Evolutionary conservation across 2,329 filamentous ascomycete genomes (phyloP).

Genomic region (Aspergillus pseudoviridinutans): DNA sequence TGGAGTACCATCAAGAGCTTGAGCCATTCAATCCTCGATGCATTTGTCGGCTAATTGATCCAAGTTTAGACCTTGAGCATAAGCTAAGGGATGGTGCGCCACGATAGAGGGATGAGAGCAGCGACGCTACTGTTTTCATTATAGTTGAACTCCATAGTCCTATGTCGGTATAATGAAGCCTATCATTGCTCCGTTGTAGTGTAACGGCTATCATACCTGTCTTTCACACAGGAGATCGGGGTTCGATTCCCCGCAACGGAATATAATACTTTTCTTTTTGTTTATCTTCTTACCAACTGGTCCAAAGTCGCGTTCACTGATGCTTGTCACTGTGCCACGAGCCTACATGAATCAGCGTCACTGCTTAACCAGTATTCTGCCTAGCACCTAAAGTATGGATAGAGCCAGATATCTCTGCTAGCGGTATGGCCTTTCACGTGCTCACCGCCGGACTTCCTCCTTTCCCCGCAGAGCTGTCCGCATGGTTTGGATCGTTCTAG

Average conservation of each 20-base stretch:
- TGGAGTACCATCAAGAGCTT: too few species aligned
- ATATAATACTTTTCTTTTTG: neutral
- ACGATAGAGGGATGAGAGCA: too few species aligned
- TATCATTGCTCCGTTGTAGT: constrained; percentile 5
- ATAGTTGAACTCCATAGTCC: too few species aligned
- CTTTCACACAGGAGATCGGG: constrained; percentile 9
- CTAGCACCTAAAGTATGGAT: neutral
- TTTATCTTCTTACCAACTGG: neutral
- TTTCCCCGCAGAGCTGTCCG: neutral
- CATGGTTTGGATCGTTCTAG: neutral
- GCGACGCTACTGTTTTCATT: too few species aligned
- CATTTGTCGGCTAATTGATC: too few species aligned
- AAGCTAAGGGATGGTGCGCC: too few species aligned
- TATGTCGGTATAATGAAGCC: neutral
- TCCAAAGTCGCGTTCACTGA: neutral
- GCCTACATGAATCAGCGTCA: neutral
- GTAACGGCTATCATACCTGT: constrained; percentile 9
- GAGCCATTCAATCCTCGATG: too few species aligned
- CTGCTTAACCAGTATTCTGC: too few species aligned
- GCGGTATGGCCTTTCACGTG: neutral
- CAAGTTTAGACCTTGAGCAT: too few species aligned
- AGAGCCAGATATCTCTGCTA: neutral
- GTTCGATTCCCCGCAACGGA: constrained; percentile 10
- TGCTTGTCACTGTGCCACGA: neutral
- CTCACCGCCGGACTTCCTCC: neutral